Evolutionary conservation across 2,329 filamentous ascomycete species (phyloP).

Genomic region (Cladobotryum mycophilum): DNA sequence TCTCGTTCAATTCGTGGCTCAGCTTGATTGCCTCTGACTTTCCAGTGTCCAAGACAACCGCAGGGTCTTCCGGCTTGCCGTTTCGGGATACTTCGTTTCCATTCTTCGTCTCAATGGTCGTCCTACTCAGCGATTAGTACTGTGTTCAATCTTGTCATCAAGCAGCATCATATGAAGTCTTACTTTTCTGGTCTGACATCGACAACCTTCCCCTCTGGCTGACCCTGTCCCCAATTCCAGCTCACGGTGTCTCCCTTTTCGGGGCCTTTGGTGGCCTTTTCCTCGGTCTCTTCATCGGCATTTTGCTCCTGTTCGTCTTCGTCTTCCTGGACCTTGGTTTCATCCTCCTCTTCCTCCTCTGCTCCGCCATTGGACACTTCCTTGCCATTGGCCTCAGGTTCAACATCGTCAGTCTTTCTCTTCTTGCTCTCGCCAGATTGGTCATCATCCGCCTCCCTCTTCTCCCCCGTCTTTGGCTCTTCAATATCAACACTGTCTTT

Average conservation of each 20-base stretch:
- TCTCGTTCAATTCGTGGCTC: constrained; percentile 32
- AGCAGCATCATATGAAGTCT: constrained; percentile 9
- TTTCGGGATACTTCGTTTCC: constrained; percentile 36
- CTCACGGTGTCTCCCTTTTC: constrained; percentile 38
- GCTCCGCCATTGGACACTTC: background rate
- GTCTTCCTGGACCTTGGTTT: constrained; percentile 5
- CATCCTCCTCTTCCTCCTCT: background rate
- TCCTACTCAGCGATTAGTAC: constrained; percentile 17
- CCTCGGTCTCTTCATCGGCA: background rate
- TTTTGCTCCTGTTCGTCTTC: constrained; percentile 15
- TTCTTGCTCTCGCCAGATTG: constrained; percentile 26
- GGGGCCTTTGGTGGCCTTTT: constrained; percentile 22
- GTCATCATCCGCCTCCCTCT: constrained; percentile 19
- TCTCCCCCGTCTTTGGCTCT: constrained; percentile 19
- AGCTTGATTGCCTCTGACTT: constrained; percentile 38
- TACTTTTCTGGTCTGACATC: constrained; percentile 39
- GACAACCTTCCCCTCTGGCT: constrained; percentile 38
- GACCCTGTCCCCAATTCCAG: constrained; percentile 40
- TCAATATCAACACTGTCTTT: constrained; percentile 7
- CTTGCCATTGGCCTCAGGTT: constrained; percentile 7
- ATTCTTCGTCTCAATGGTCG: constrained; percentile 34
- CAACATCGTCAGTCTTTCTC: constrained; percentile 19
- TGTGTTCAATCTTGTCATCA: background rate
- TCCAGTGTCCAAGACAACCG: constrained; percentile 36
- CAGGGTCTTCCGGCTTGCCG: constrained; percentile 35